These are phyloP conservation scores for Blastomyces emzantsi DNA, from an alignment of 2,329 filamentous ascomycete species.

Conservation along the genomic window DNA sequence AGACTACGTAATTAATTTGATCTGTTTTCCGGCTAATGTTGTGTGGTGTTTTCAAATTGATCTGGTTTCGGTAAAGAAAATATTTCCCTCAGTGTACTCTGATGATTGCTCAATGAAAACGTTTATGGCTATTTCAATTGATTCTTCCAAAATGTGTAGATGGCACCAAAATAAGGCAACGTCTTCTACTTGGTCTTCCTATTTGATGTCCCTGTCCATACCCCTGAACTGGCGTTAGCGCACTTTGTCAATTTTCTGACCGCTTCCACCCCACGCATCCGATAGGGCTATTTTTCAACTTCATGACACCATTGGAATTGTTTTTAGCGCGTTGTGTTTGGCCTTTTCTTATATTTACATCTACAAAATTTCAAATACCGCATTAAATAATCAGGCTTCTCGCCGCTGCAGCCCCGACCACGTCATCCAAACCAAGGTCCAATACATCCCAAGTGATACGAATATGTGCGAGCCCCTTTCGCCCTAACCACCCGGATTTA, in stretches of 20 bases:
- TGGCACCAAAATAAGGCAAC: neutral
- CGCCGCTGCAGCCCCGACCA: constrained; percentile 4
- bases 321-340: neutral
- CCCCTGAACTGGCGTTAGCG: neutral
- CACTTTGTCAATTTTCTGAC: neutral
- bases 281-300: neutral
- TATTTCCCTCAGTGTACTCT: neutral
- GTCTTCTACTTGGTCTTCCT: neutral
- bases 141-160: neutral
- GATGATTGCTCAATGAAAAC: constrained; percentile 5
- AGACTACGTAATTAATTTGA: constrained; percentile 24
- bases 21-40: constrained; percentile 10
- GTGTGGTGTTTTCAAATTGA: constrained; percentile 12
- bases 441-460: constrained; percentile 5
- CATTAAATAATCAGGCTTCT: constrained; percentile 5
- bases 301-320: neutral
- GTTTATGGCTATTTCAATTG: constrained; percentile 3
- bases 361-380: neutral
- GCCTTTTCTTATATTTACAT: neutral
- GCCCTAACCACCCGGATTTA: constrained; percentile 1
- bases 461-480: constrained; percentile 5
- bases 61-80: constrained; percentile 12
- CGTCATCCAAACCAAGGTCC: constrained; percentile 7
- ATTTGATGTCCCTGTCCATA: neutral
- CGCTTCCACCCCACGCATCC: neutral